Evolutionary conservation across 2,329 filamentous ascomycete genomes (phyloP), one percentile per base, ranked within the genome.

Genomic region (Monosporascus sp.): DNA sequence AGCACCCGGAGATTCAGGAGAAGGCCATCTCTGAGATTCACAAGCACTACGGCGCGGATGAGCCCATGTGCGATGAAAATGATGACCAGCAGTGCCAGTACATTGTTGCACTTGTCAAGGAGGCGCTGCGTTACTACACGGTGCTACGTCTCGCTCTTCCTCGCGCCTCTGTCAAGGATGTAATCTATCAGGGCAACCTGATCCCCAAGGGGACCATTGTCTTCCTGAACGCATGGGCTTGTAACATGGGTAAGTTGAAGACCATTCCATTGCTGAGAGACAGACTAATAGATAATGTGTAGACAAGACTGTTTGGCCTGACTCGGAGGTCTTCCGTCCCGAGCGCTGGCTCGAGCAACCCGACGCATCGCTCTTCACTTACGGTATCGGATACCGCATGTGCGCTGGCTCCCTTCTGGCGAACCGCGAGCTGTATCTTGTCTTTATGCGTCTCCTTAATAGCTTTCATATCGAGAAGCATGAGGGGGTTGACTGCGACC

Each of bases 201-300:
- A 84, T 87, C 41, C 84, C 85, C 1, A 79, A 80, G 45, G 83
- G 83, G 0, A 85, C 82, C 1, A 80, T 85, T 0, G 76, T 86
- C 37, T 87, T 86, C 65, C 69, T 87, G 26, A 88, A 87, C 54
- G 81, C 83, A 0, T 87, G 83, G 84, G 83, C 83, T 3, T 87
- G 84, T 61, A 87, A 87, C 56, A 85, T 85, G 81, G 83, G 82
- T 83, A 70, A 63, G 74, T 66, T 7, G 6, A 37, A 37, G 17
- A 37, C 4, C 11, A 37, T 37, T 11, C 4, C 17, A 11, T 9
- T 37, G 36, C 5, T 37, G 24, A 24, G 24, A 24, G 4, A 24
- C 24, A 24, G 2, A 17, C 36, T 37, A 37, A 37, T 17, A 11
- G 17, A 37, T 37, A 17, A 17, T 38, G 43, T 26, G 16, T 8